Evolutionary conservation across 179 eudicot genomes (phyloP), one percentile per base, ranked within the genome.

Genomic region (Beta macrorhiza): DNA sequence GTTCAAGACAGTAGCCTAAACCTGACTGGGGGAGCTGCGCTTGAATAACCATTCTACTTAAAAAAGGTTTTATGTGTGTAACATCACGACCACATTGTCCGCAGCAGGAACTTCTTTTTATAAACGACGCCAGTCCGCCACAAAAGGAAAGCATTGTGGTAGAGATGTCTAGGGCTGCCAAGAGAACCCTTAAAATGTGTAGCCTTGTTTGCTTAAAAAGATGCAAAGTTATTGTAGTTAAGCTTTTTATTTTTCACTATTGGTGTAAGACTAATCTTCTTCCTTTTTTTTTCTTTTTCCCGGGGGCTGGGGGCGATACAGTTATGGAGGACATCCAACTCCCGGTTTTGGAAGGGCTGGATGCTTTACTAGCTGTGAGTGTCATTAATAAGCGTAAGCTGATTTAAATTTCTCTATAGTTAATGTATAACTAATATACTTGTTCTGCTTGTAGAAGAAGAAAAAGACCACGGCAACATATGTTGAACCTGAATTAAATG

Each of bases 281-380:
- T 67, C 19, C 62, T 78, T 25, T 80, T 29, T 29, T 0, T 29
- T 29, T 29, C 32, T 29, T 29, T 56, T 37, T 3, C 42, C 42
- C 32, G 32, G 42, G 17, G 64, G 49, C 64, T 12, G 16, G 56
- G 22, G 16, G 19, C 15, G n/a, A 76, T 79, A 83, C 85, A 89
- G 95, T 70, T 72, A 16, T 71, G 72, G 93, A 88, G 82, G 92
- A 90, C 75, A 51, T 87, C 58, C 80, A 83, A 80, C 93, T 89
- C 68, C 99, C 98, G 59, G 68, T 85, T 42, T 91, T 95, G 95
- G 97, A 89, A 83, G 98, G 95, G 70, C 83, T 95, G 85, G 93
- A 91, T 82, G 87, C 83, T 12, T 79, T 92, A 59, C 47, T 90
- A n/a, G 86, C 83, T 72, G 98, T 93, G 88, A 87, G 95, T 88